These are phyloP conservation scores for Phanerochaete sordida DNA, from an alignment of 768 basidiomycete species.

Conservation along the genomic window DNA sequence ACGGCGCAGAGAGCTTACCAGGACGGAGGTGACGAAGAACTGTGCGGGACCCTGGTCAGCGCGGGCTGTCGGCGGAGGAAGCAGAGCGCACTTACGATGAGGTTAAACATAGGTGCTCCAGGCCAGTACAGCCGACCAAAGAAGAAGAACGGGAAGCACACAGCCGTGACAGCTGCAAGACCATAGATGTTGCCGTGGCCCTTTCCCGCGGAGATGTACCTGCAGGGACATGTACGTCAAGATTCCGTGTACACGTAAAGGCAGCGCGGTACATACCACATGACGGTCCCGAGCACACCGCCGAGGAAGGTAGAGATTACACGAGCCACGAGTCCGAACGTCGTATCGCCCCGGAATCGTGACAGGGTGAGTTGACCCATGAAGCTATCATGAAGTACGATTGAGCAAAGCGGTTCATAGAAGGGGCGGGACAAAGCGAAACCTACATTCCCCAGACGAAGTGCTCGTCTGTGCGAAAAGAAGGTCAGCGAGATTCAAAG, in stretches of 20 bases:
- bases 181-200: slow-evolving; percentile 65
- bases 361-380: slow-evolving; percentile 74
- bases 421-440: background rate
- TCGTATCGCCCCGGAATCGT: slow-evolving; percentile 74
- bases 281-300: slow-evolving; percentile 53
- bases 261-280: slow-evolving; percentile 53
- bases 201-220: slow-evolving; percentile 68
- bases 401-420: background rate
- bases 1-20: slow-evolving; percentile 41
- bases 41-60: background rate
- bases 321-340: slow-evolving; percentile 59
- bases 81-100: slow-evolving; percentile 33
- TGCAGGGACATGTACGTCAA: slow-evolving; percentile 20
- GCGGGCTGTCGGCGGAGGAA: background rate
- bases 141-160: slow-evolving; percentile 72
- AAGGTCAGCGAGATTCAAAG: background rate
- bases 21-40: slow-evolving; percentile 56
- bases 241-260: background rate
- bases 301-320: slow-evolving; percentile 65
- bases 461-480: slow-evolving; percentile 43
- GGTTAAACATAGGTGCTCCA: slow-evolving; percentile 65
- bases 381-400: slow-evolving; percentile 37
- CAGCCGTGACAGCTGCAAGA: slow-evolving; percentile 60
- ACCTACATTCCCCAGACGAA: slow-evolving; percentile 71
- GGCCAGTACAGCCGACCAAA: slow-evolving; percentile 74